Percentiles rank a stretch among this genome's conserved stretches.
Evolutionary conservation across 805 yeast genomes (phyloP).

Genomic region (Candida manassasensis): DNA sequence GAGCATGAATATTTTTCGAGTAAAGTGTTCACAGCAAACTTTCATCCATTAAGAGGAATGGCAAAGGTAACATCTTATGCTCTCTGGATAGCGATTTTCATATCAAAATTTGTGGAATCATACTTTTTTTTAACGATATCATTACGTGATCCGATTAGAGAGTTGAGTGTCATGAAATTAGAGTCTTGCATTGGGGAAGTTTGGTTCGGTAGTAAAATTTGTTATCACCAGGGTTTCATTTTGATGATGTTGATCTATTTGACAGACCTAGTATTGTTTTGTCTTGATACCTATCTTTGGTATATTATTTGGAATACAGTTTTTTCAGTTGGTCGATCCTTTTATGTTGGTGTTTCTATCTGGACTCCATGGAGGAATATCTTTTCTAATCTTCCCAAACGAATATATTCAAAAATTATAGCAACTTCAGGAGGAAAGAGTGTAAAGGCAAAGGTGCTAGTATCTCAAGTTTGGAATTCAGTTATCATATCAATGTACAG

Average conservation of each 20-base stretch:
- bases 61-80: conserved; percentile 60
- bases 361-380: conserved; percentile 89
- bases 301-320: conserved; percentile 75
- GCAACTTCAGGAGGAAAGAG: conserved; percentile 35
- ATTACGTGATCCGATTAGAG: conserved; percentile 68
- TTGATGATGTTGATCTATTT: conserved; percentile 49
- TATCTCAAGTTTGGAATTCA: conserved; percentile 79
- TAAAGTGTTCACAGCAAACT: conserved; percentile 54
- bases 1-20: conserved; percentile 48
- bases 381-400: conserved; percentile 68
- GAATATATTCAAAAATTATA: conserved; percentile 68
- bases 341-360: conserved; percentile 72
- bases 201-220: conserved; percentile 48
- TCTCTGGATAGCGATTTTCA: conserved; percentile 63
- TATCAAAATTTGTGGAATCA: conserved; percentile 69
- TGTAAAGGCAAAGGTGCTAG: conserved; percentile 47
- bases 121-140: conserved; percentile 74
- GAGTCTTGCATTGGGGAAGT: conserved; percentile 59
- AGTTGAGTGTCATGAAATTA: conserved; percentile 52
- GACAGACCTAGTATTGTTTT: conserved; percentile 66
- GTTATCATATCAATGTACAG: conserved; percentile 78
- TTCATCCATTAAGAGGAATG: conserved; percentile 49
- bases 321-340: conserved; percentile 66
- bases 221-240: conserved; percentile 53
- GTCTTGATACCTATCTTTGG: conserved; percentile 82